Evolutionary conservation across 352 stramenopile genomes (phyloP), one percentile per base, ranked within the genome.

Genomic region (Aphanomyces stellatus): DNA sequence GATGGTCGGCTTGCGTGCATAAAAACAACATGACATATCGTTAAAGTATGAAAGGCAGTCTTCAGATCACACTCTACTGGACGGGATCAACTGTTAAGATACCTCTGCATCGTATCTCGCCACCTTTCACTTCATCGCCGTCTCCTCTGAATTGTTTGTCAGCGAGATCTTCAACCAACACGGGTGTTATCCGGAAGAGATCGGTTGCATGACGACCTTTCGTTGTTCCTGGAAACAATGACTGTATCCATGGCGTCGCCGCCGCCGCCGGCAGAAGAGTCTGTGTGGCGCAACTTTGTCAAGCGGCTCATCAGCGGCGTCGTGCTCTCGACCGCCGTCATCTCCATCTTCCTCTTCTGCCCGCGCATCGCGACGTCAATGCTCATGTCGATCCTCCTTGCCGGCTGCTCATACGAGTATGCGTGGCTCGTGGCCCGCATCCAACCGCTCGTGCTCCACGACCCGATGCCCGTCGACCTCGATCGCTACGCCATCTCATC

Each of bases 361-460:
- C 55, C 55, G n/a, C 35, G 35, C 37, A 35, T 46, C 6, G 37
- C 55, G 6, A 64, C 55, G n/a, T 51, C 22, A 28, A 11, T 6
- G 4, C 35, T 64, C 55, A 51, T 33, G n/a, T 43, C 55, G 22
- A 27, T 46, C 25, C 33, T 64, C 17, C 17, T 64, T 4, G 55
- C 55, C 33, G 73, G 82, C 56, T 90, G 81, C 71, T 74, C 77
- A 15, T 90, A 80, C 62, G 81, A 90, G 68, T 90, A 84, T 34
- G 71, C 78, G 19, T 88, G 81, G 81, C 72, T 90, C 42, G 72
- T 77, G 19, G 73, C 85, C 56, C 78, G 80, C 35, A 90, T 90
- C 64, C 76, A 87, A 51, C 28, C 34, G 6, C 37, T 37, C 24
- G 31, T 24, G 10, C 7, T 51, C 22, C 11, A 10, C 8, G 34